These are phyloP conservation scores for Candida awuae DNA, from an alignment of 805 yeast species.

Conservation along the genomic window DNA sequence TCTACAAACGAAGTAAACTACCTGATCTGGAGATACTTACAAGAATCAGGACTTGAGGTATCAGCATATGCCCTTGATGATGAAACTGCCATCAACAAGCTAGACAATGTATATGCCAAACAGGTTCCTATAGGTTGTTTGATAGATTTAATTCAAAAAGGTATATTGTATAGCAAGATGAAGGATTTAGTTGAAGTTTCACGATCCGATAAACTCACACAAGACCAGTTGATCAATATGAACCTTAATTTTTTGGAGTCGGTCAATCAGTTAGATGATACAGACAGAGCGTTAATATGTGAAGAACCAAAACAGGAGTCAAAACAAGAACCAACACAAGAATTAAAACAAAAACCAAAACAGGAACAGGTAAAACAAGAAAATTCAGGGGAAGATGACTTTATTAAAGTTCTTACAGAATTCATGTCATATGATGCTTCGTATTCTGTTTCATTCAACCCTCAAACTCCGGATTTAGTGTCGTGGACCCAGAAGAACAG, in stretches of 20 bases:
- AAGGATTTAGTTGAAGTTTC: slow-evolving; percentile 38
- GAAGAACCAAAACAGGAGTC: background rate
- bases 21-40: slow-evolving; percentile 85
- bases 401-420: slow-evolving; percentile 35
- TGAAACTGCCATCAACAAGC: slow-evolving; percentile 53
- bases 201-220: slow-evolving; percentile 9
- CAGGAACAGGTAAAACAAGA: background rate
- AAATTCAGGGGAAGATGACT: slow-evolving; percentile 12
- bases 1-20: slow-evolving; percentile 82
- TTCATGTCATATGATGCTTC: slow-evolving; percentile 35
- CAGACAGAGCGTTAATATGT: background rate
- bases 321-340: background rate
- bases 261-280: slow-evolving; percentile 35
- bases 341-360: background rate
- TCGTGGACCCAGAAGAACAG: slow-evolving; percentile 44
- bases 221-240: slow-evolving; percentile 23
- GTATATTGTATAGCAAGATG: slow-evolving; percentile 67
- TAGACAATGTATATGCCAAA: slow-evolving; percentile 42
- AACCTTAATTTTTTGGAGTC: slow-evolving; percentile 41
- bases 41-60: slow-evolving; percentile 72
- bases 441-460: slow-evolving; percentile 50
- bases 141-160: slow-evolving; percentile 78
- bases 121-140: slow-evolving; percentile 71
- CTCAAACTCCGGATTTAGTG: slow-evolving; percentile 34
- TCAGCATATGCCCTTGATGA: slow-evolving; percentile 76